Base-by-base conservation (phyloP, 208 protist species). In the Trypanosomatidae sp. region DNA sequence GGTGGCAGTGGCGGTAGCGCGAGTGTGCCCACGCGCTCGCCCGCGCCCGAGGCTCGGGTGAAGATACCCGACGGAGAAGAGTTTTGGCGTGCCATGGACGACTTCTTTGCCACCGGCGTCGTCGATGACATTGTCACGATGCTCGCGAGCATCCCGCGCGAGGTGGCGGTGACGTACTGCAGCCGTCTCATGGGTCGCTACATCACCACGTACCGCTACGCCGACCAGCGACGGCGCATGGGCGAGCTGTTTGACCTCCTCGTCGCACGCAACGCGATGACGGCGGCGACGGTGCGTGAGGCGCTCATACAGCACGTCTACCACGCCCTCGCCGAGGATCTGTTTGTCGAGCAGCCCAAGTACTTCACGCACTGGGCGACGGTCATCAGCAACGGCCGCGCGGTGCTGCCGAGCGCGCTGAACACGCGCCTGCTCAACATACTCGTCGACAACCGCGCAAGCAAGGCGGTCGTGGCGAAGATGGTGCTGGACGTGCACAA, bases 321-420 rank as follows among this genome's bases (percentile, higher is more conserved):
- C 33, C 57, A 62, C 49, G 76, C 68, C 6, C 63, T 82, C 1
- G 42, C 62, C 19, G 64, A 87, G 39, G 81, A 87, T 23, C 44
- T 85, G 2, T 81, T 86, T 47, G 50, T 55, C 11, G 81, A 91
- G 20, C 48, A 71, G 33, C 81, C 81, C 10, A 71, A 64, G 41
- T 87, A 85, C 68, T 91, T 91, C 43, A 41, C 33, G 21, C 61
- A 78, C 59, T 91, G 72, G 76, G 68, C 75, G n/a, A 55, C 53
- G 26, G 65, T 91, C 24, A 67, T 91, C 48, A 70, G 67, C 43
- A 57, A 71, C 20, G 71, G 77, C 32, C 51, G 59, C 33, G 57
- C 53, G 19, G 65, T 86, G 35, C 84, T 91, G 40, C 62, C 76
- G 1, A 51, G 46, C 24, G 63, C 62, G 16, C 56, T 91, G 18